These are phyloP conservation scores for Dendrostoma leiphaemia DNA, from an alignment of 2,329 filamentous ascomycete species.

Conservation along the genomic window DNA sequence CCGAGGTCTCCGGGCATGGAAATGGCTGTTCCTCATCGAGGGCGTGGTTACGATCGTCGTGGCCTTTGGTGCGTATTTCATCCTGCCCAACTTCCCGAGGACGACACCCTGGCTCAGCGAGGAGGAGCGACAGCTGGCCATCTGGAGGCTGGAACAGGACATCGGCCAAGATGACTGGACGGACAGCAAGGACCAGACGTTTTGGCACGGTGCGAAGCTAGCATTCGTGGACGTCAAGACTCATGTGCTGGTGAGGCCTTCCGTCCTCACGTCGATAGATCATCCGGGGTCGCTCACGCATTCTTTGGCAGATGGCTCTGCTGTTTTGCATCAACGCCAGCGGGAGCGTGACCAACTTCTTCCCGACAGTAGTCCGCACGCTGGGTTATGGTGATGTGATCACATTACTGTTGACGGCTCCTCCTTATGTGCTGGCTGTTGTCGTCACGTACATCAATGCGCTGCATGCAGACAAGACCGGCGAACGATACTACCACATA, in stretches of 20 bases:
- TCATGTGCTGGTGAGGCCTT: slow-evolving; percentile 57
- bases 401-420: slow-evolving; percentile 62
- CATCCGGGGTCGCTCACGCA: too few relatives aligned
- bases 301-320: slow-evolving; percentile 42
- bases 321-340: slow-evolving; percentile 54
- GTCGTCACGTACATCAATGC: slow-evolving; percentile 64
- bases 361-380: slow-evolving; percentile 68
- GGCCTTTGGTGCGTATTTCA: slow-evolving; percentile 50
- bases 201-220: slow-evolving; percentile 52
- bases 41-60: slow-evolving; percentile 58
- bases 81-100: slow-evolving; percentile 49
- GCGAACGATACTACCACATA: slow-evolving; percentile 70
- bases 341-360: slow-evolving; percentile 65
- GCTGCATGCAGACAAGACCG: slow-evolving; percentile 68
- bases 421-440: slow-evolving; percentile 62
- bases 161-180: slow-evolving; percentile 64
- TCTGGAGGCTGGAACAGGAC: slow-evolving; percentile 62
- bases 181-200: slow-evolving; percentile 52
- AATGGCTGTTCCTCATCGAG: slow-evolving; percentile 67
- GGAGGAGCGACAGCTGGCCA: slow-evolving; percentile 55
- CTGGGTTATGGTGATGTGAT: slow-evolving; percentile 60
- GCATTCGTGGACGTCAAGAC: slow-evolving; percentile 60
- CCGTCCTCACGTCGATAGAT: too few relatives aligned
- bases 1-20: slow-evolving; percentile 57
- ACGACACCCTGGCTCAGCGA: slow-evolving; percentile 48